These are phyloP conservation scores for Neonectria magnoliae DNA, from an alignment of 2,329 filamentous ascomycete genomes.

Conservation along the genomic window DNA sequence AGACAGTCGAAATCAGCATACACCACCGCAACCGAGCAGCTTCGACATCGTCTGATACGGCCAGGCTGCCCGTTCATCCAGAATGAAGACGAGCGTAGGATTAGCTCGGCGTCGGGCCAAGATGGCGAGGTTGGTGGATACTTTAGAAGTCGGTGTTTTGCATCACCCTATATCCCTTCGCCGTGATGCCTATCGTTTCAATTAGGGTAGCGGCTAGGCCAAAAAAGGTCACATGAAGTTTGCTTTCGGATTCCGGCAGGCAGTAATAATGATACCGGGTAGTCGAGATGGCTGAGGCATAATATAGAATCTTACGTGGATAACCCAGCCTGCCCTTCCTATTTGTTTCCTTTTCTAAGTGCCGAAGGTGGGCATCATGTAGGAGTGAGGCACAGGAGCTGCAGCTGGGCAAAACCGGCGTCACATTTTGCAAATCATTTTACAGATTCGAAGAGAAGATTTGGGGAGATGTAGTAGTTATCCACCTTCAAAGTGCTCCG, in stretches of 20 bases:
- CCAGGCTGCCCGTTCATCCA: neutral
- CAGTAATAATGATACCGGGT: neutral
- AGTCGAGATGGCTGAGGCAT: neutral
- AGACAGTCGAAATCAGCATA: constrained; percentile 34
- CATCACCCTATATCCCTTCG: neutral
- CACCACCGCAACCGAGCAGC: constrained; percentile 12
- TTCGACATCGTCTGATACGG: neutral
- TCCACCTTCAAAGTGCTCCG: neutral
- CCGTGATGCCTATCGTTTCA: neutral
- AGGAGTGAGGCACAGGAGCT: neutral
- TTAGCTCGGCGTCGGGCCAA: neutral
- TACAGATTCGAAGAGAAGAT: neutral
- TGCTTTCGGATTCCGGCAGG: neutral
- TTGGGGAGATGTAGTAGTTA: neutral
- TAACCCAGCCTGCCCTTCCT: too few species aligned
- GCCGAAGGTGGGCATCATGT: neutral
- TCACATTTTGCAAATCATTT: neutral
- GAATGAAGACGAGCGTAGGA: neutral
- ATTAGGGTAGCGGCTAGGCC: neutral
- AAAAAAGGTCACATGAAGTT: neutral
- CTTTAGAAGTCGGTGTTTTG: neutral
- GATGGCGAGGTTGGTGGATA: too few species aligned
- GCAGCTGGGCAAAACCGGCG: neutral
- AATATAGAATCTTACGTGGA: too few species aligned
- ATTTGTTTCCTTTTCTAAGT: neutral